phyloP scores from a whole-genome alignment of 1,284 basidiomycete genomes.

The Schizopora paradoxa region DNA sequence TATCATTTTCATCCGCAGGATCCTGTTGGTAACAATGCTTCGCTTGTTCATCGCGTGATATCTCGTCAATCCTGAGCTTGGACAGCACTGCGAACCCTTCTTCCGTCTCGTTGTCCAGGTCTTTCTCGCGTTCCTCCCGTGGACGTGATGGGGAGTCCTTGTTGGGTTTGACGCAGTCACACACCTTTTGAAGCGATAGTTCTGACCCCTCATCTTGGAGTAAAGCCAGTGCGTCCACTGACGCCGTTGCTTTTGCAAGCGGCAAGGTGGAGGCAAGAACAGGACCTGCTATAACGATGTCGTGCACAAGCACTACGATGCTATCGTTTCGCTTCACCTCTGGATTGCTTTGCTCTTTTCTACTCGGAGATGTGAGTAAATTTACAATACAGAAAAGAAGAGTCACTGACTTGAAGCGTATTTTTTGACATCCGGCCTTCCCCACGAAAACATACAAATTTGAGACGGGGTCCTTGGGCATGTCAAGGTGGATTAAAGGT shows the following conservation, averaged over 20 bases:
- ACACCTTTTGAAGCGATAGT: constrained; percentile 43
- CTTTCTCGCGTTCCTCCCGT: constrained; percentile 6
- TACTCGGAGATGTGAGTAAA: constrained; percentile 24
- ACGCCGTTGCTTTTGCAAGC: constrained; percentile 59
- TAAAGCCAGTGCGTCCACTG: constrained; percentile 50
- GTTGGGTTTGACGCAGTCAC: constrained; percentile 38
- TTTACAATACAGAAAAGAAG: not conserved
- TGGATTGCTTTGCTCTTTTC: constrained; percentile 42
- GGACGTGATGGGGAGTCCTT: constrained; percentile 1
- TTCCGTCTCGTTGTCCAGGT: constrained; percentile 12
- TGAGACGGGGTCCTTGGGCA: constrained; percentile 63
- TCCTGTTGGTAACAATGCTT: not conserved
- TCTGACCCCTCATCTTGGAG: constrained; percentile 44
- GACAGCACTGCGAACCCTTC: constrained; percentile 12
- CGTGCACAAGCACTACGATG: constrained; percentile 54
- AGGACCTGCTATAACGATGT: constrained; percentile 50
- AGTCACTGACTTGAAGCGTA: constrained; percentile 40
- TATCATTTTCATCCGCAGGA: constrained; percentile 6
- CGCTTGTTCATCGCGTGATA: not conserved
- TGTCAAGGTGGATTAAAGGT: constrained; percentile 45
- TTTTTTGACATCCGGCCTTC: constrained; percentile 46
- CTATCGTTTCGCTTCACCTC: constrained; percentile 44
- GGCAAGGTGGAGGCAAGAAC: constrained; percentile 47
- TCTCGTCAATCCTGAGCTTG: constrained; percentile 5
- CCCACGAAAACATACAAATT: constrained; percentile 61